Conservation (phyloP, 306 rosid genomes). For the Heteromeles arbutifolia region DNA sequence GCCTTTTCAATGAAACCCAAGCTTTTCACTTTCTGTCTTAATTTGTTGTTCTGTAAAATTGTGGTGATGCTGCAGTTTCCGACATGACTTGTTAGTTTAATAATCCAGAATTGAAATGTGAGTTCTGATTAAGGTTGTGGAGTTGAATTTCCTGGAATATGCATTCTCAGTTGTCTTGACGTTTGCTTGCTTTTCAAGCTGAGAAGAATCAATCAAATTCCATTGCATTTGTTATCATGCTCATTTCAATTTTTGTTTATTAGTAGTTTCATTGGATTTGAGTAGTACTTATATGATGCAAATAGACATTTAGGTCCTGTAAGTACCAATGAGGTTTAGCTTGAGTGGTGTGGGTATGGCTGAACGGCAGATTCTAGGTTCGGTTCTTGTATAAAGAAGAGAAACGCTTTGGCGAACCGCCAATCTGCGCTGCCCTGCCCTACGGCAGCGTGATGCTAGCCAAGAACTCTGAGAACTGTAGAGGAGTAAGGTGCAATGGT, state of each 20-base stretch:
- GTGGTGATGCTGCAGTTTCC: conserved; percentile 9
- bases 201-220: not conserved
- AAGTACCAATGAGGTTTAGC: not conserved
- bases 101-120: conserved; percentile 9
- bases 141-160: not conserved
- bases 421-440: not conserved
- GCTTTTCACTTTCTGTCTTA: not conserved
- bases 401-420: not conserved
- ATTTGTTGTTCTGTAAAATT: not conserved
- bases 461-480: no score
- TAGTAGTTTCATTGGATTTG: not conserved
- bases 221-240: not conserved
- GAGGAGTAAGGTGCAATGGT: no score
- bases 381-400: not conserved
- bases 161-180: not conserved
- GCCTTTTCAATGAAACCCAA: not conserved
- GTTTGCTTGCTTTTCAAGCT: not conserved
- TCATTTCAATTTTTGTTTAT: not conserved
- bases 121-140: conserved; percentile 7
- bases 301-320: not conserved
- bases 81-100: not conserved
- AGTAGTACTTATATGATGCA: not conserved
- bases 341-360: not conserved
- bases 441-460: not conserved
- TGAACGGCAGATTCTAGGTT: not conserved